phyloP scores from a whole-genome alignment of 108 stramenopile species.

The Pseudonitzschia delicatissima region DNA sequence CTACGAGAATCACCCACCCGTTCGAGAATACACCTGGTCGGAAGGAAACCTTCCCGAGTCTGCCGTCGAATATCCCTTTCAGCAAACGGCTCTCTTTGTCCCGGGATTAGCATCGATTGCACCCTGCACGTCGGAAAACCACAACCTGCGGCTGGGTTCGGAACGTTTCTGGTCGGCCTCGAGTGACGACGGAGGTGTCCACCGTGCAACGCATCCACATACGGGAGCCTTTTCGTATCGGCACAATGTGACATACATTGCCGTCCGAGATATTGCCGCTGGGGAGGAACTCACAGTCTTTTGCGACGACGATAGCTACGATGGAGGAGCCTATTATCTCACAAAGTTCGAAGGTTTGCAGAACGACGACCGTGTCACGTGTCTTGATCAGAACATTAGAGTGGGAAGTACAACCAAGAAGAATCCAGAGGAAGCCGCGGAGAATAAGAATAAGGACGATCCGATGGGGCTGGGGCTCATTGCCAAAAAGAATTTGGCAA shows the following conservation, averaged over 20 bases:
- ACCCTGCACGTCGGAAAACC: slow-evolving; percentile 45
- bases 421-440: not conserved
- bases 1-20: not conserved
- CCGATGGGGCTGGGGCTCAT: slow-evolving; percentile 20
- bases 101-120: slow-evolving; percentile 46
- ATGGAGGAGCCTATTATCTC: slow-evolving; percentile 20
- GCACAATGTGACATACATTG: slow-evolving; percentile 35
- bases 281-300: slow-evolving; percentile 50
- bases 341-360: slow-evolving; percentile 10
- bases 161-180: slow-evolving; percentile 8
- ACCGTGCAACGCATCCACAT: slow-evolving; percentile 26
- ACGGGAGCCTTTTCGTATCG: slow-evolving; percentile 47
- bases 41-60: slow-evolving; percentile 1
- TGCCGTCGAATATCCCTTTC: not conserved
- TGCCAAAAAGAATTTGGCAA: slow-evolving; percentile 17
- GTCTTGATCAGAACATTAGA: slow-evolving; percentile 27
- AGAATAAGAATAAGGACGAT: too few species aligned
- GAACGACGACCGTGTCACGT: slow-evolving; percentile 26
- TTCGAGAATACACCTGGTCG: slow-evolving; percentile 1
- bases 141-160: slow-evolving; percentile 22
- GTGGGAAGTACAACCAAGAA: not conserved
- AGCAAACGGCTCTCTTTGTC: slow-evolving; percentile 14
- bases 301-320: slow-evolving; percentile 41
- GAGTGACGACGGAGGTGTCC: slow-evolving; percentile 4
- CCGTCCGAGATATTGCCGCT: slow-evolving; percentile 43